Conservation (phyloP, 495 filamentous ascomycete species). For the Aspergillus carlsbadensis region DNA sequence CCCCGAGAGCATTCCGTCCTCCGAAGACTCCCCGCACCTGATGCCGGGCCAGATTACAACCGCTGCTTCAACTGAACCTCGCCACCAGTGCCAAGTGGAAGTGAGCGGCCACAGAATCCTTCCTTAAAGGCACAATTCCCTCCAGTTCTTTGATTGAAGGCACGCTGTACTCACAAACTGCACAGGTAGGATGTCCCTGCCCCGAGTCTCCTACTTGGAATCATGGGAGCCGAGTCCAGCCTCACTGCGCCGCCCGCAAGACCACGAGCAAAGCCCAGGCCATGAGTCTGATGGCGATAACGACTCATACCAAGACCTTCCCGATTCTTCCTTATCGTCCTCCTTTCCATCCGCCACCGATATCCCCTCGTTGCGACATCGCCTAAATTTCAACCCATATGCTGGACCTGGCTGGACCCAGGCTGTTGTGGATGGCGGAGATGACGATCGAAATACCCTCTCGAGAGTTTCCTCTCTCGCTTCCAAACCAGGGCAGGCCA, state of each 20-base stretch:
- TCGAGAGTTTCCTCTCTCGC: conserved; percentile 23
- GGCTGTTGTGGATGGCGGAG: conserved; percentile 27
- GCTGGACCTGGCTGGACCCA: conserved; percentile 43
- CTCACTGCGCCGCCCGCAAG: conserved; percentile 26
- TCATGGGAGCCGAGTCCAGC: conserved; percentile 45
- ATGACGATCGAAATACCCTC: conserved; percentile 29
- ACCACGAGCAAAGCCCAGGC: conserved; percentile 15
- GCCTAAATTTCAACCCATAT: conserved; percentile 48
- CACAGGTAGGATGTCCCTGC: conserved; percentile 20
- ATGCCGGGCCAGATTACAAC: not conserved
- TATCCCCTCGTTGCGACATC: conserved; percentile 21
- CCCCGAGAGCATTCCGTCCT: too few species aligned
- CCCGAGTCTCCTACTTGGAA: conserved; percentile 34
- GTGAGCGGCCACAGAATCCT: not conserved
- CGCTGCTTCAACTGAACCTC: not conserved
- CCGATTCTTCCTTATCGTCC: conserved; percentile 35
- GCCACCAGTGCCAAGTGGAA: not conserved
- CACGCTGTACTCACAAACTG: not conserved
- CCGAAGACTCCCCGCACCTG: not conserved
- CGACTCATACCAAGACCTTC: conserved; percentile 33
- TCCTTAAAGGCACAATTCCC: too few species aligned
- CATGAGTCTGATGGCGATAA: conserved; percentile 32
- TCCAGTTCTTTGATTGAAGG: too few species aligned
- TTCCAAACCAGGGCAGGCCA: conserved; percentile 23
- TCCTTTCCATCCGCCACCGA: conserved; percentile 44